Base-by-base conservation (phyloP, 306 rosid species). In the Rosa persica region DNA sequence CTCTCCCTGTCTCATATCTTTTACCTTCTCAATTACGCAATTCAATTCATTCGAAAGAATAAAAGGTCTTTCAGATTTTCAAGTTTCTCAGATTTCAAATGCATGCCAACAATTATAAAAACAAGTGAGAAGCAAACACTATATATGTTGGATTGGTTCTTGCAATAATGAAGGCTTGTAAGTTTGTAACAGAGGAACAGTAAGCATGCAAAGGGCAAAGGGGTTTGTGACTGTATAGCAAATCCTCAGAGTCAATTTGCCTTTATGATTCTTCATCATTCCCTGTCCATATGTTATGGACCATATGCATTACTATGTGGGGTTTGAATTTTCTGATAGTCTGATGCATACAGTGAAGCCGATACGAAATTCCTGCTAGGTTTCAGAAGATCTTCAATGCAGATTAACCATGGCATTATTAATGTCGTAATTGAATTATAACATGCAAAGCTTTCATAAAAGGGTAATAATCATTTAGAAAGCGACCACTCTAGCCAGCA, bases 1-100 rank as follows among this genome's bases (percentile, higher is more conserved):
- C 67, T 77, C 86, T 87, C 60, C 11, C 66, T 30, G 85, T 68
- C 71, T 84, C 81, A 36, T 81, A 90, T 90, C 90, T 90, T 90
- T 92, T 92, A 83, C 82, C 95, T 82, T 77, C 95, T 92, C 83
- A 66, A 40, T 87, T 84, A 92, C 97, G 95, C 86, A 75, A 92
- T n/a, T 67, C 47, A 38, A 77, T 81, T 66, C 81, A 74, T 39
- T 73, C 67, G 30, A 78, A 82, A 76, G 88, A 83, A 82, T 40
- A 67, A 81, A 66, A 78, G 61, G 80, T 20, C 67, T 66, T 64
- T 84, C 84, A 86, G 76, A 76, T 64, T 76, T 79, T 83, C 80
- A 15, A 75, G 27, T 78, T 85, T 80, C 67, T 48, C 76, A 64
- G 75, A 83, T 15, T 64, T 64, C 22, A 64, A 62, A 64, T 64